Conservation (phyloP, 345 rosid genomes). For the Chamaenerion angustifolium region DNA sequence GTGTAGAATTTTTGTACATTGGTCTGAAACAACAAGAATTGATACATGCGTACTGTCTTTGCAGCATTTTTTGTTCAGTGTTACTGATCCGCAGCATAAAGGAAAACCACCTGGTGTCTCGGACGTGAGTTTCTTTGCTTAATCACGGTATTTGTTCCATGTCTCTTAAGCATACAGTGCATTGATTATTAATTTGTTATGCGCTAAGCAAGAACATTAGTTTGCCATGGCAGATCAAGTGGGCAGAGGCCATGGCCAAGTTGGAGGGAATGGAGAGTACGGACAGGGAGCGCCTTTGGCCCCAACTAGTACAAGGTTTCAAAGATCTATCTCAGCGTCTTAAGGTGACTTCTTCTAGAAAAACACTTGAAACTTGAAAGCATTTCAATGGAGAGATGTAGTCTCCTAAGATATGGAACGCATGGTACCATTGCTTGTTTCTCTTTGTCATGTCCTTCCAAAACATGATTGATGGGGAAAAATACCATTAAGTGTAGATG, state of each 20-base stretch:
- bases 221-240: conserved; percentile 72
- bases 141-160: neutral
- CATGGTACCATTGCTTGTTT: too few relatives aligned
- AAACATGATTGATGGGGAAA: too few relatives aligned
- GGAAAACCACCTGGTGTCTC: conserved; percentile 84
- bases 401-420: neutral
- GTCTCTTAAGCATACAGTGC: conserved; percentile 1
- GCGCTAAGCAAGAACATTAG: conserved; percentile 26
- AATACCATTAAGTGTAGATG: too few relatives aligned
- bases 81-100: conserved; percentile 61
- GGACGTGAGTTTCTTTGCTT: conserved; percentile 47
- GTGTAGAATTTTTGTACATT: too few relatives aligned
- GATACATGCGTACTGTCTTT: conserved; percentile 7
- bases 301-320: conserved; percentile 93
- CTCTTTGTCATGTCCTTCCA: too few relatives aligned
- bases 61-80: conserved; percentile 88
- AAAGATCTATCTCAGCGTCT: conserved; percentile 89
- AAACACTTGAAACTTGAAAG: neutral
- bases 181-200: neutral
- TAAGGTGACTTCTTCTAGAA: conserved; percentile 31
- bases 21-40: too few relatives aligned
- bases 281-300: conserved; percentile 92
- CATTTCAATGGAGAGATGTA: neutral
- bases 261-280: conserved; percentile 89
- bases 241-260: conserved; percentile 92